phyloP scores from a whole-genome alignment of 352 stramenopile genomes.

The Phytopythium mirpurense region DNA sequence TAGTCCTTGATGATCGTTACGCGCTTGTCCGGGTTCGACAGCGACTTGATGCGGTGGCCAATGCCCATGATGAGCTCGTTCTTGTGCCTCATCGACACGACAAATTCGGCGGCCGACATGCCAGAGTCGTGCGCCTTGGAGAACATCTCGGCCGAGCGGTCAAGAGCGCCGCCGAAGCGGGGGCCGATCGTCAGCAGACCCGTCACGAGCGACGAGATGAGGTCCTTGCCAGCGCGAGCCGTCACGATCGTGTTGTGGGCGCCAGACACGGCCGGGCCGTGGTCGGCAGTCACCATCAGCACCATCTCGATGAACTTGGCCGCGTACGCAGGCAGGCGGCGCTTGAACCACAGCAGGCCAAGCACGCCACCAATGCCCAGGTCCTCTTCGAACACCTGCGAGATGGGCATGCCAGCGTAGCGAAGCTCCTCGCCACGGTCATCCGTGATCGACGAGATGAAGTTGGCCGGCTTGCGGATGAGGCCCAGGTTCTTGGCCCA shows the following conservation, averaged over 20 bases:
- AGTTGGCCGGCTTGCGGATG: conserved; percentile 95
- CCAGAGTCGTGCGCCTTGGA: conserved; percentile 87
- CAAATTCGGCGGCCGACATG: conserved; percentile 86
- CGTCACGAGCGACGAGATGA: conserved; percentile 95
- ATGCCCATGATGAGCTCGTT: conserved; percentile 98
- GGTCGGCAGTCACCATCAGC: conserved; percentile 96
- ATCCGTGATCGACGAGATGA: conserved; percentile 97
- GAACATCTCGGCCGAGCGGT: conserved; percentile 94
- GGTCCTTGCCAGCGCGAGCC: conserved; percentile 94
- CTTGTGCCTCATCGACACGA: conserved; percentile 92
- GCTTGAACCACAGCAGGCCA: conserved; percentile 95
- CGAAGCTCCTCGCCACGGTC: conserved; percentile 95
- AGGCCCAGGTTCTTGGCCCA: conserved; percentile 96
- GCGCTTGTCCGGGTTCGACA: conserved; percentile 95
- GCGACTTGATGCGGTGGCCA: conserved; percentile 94
- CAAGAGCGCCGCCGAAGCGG: conserved; percentile 94
- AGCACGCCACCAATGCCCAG: conserved; percentile 94
- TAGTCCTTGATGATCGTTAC: conserved; percentile 97
- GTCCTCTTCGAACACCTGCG: conserved; percentile 92
- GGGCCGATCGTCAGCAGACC: conserved; percentile 95
- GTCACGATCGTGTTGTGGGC: conserved; percentile 97
- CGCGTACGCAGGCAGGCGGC: conserved; percentile 83
- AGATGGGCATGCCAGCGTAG: conserved; percentile 95
- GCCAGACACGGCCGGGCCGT: conserved; percentile 94
- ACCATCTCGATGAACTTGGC: conserved; percentile 98